phyloP scores from a whole-genome alignment of 2,329 filamentous ascomycete species.

The Cercospora zeina region DNA sequence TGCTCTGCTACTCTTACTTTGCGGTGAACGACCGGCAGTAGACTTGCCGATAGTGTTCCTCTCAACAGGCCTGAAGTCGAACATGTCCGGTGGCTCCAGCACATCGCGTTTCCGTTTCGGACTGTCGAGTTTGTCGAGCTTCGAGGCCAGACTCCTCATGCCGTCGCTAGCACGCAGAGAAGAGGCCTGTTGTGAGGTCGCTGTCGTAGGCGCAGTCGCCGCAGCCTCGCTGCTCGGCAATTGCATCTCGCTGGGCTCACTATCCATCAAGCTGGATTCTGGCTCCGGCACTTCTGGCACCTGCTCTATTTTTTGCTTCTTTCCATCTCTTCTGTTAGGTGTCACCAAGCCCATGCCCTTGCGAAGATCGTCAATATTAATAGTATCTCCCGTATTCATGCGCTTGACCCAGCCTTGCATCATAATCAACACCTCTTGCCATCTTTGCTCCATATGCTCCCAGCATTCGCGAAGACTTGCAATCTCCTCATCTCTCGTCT shows the following conservation, averaged over 20 bases:
- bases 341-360: constrained; percentile 60
- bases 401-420: constrained; percentile 90
- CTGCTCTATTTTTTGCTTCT: constrained; percentile 27
- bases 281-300: constrained; percentile 27
- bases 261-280: constrained; percentile 32
- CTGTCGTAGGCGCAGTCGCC: constrained; percentile 7
- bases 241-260: constrained; percentile 35
- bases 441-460: constrained; percentile 89
- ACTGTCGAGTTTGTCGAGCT: constrained; percentile 18
- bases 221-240: constrained; percentile 16
- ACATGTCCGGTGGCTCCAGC: constrained; percentile 41
- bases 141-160: constrained; percentile 16
- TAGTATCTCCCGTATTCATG: constrained; percentile 70
- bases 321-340: constrained; percentile 36
- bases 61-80: constrained; percentile 38
- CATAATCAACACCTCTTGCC: constrained; percentile 84
- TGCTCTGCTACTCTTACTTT: not conserved
- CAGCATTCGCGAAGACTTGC: constrained; percentile 77
- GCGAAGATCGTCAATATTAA: constrained; percentile 62
- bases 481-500: constrained; percentile 90
- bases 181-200: not conserved
- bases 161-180: constrained; percentile 16
- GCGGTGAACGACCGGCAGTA: constrained; percentile 2
- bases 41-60: constrained; percentile 2
- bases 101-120: constrained; percentile 37